Evolutionary conservation across 495 filamentous ascomycete species (phyloP).

Genomic region (Podospora appendiculata): DNA sequence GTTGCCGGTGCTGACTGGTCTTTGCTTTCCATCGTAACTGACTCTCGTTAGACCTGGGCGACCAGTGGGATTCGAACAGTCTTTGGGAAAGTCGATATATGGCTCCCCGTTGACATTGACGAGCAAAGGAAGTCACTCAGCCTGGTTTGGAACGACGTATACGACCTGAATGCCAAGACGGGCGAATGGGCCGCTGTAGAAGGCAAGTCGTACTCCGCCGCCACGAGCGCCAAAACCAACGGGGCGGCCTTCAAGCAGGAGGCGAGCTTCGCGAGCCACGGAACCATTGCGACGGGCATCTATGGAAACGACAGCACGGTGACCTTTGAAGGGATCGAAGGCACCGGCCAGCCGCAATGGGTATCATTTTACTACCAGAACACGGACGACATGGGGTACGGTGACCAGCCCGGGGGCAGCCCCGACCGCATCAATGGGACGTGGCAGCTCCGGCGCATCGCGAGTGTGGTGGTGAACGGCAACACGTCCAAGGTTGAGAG

Average conservation of each 20-base stretch:
- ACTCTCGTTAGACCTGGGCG: constrained; percentile 27
- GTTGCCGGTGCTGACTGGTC: no score
- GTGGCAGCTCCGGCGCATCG: constrained; percentile 36
- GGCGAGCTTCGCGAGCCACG: constrained; percentile 39
- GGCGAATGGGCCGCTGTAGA: constrained; percentile 35
- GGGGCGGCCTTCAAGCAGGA: constrained; percentile 42
- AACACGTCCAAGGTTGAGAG: constrained; percentile 25
- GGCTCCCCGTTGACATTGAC: constrained; percentile 41
- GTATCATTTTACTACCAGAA: constrained; percentile 46
- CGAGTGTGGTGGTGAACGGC: constrained; percentile 36
- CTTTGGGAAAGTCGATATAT: constrained; percentile 46
- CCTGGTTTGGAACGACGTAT: constrained; percentile 36
- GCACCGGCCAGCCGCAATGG: constrained; percentile 45
- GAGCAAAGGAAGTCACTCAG: constrained; percentile 27
- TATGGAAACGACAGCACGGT: constrained; percentile 45
- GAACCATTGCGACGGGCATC: constrained; percentile 39
- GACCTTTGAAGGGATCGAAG: constrained; percentile 39
- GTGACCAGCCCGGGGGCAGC: constrained; percentile 33
- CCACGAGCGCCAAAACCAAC: constrained; percentile 27
- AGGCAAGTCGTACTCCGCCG: constrained; percentile 37
- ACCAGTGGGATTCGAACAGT: constrained; percentile 46
- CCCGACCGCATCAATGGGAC: constrained; percentile 34
- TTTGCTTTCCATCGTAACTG: no score
- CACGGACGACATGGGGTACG: constrained; percentile 21
- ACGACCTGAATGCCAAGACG: constrained; percentile 38